Conservation (phyloP, 495 filamentous ascomycete species). For the Saxophila tyrrhenica region DNA sequence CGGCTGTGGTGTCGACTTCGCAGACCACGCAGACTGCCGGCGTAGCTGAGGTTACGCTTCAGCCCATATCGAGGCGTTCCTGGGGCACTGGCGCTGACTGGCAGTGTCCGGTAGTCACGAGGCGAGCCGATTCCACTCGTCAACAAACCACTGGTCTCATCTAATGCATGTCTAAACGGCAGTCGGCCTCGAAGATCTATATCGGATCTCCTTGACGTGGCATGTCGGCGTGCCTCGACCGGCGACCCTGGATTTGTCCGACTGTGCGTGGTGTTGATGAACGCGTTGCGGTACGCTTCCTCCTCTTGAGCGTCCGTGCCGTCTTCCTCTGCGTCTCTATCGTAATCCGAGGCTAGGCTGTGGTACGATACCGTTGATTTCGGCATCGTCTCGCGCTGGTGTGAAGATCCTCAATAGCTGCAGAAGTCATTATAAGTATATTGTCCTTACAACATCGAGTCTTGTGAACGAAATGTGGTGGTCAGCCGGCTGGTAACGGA, state of each 20-base stretch:
- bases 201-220: conserved; percentile 20
- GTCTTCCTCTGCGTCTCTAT: not conserved
- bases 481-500: not conserved
- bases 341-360: conserved; percentile 9
- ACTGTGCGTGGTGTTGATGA: conserved; percentile 3
- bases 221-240: conserved; percentile 9
- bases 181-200: conserved; percentile 21
- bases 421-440: not conserved
- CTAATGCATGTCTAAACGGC: conserved; percentile 11
- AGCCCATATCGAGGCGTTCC: conserved; percentile 23
- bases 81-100: conserved; percentile 21
- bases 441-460: not conserved
- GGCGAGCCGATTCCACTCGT: conserved; percentile 6
- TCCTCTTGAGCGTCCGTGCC: conserved; percentile 4
- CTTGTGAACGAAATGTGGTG: not conserved
- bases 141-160: conserved; percentile 25
- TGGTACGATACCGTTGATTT: conserved; percentile 15
- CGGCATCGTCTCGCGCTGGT: conserved; percentile 13
- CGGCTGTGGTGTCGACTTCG: conserved; percentile 24
- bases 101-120: conserved; percentile 22
- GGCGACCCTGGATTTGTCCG: conserved; percentile 17
- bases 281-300: conserved; percentile 6
- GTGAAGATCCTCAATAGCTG: conserved; percentile 7
- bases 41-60: conserved; percentile 20
- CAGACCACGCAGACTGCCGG: conserved; percentile 11